Conservation (phyloP, 257 asterid genomes). For the Solanum neorickii region DNA sequence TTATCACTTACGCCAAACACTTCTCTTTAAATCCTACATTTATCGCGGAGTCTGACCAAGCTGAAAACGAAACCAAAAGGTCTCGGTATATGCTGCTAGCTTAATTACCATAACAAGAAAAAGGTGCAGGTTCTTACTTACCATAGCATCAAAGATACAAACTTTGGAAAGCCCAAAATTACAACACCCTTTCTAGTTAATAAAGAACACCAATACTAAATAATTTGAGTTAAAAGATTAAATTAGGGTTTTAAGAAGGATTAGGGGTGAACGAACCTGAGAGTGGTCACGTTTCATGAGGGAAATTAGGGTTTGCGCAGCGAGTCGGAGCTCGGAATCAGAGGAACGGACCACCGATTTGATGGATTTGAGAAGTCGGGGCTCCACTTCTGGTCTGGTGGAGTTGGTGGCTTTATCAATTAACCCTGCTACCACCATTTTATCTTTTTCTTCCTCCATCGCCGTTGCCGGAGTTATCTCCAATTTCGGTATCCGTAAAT, state of each 20-base stretch:
- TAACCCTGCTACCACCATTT: slow-evolving; percentile 22
- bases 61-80: not conserved
- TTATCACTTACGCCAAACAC: not conserved
- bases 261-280: slow-evolving; percentile 36
- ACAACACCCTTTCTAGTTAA: not conserved
- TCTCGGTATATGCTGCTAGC: not conserved
- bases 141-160: not conserved
- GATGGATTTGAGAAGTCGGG: slow-evolving; percentile 77
- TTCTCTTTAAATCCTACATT: not conserved
- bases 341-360: slow-evolving; percentile 67
- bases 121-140: not conserved
- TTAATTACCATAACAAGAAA: not conserved
- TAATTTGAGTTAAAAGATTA: not conserved
- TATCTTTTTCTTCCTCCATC: slow-evolving; percentile 33
- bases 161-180: not conserved
- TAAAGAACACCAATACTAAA: not conserved
- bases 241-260: not conserved
- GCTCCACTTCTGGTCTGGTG: slow-evolving; percentile 66
- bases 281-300: slow-evolving; percentile 83
- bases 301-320: slow-evolving; percentile 69
- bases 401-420: slow-evolving; percentile 65
- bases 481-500: not conserved
- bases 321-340: slow-evolving; percentile 70
- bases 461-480: not conserved
- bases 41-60: not conserved